Percentiles rank a stretch among this genome's conserved stretches.
Conservation (phyloP, 2,329 filamentous ascomycete species). For the Lecanicillium sp. region DNA sequence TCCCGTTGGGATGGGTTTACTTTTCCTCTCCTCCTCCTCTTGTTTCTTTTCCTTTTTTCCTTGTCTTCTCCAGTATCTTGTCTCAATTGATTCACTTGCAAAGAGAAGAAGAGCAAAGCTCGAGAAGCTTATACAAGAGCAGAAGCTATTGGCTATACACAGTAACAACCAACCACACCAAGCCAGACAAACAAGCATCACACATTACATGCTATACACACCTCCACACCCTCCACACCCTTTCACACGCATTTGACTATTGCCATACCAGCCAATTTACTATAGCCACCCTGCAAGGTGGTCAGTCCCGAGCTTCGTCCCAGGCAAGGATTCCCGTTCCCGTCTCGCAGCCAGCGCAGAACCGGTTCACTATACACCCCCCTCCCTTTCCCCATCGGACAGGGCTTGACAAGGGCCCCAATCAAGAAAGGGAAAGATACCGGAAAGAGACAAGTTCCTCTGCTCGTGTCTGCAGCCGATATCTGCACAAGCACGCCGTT, state of each 20-base stretch:
- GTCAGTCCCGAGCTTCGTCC: constrained; percentile 1
- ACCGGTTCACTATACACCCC: too few species aligned
- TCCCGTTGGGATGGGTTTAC: constrained; percentile 1
- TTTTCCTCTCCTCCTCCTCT: not conserved
- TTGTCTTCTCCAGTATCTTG: not conserved
- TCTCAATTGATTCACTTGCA: constrained; percentile 9
- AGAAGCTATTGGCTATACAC: not conserved
- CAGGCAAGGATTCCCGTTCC: constrained; percentile 10
- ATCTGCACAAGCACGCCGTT: too few species aligned
- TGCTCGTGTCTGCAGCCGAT: too few species aligned
- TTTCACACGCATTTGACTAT: constrained; percentile 5
- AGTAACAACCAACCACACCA: not conserved
- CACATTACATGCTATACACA: not conserved
- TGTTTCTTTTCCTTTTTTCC: constrained; percentile 1
- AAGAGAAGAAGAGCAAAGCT: not conserved
- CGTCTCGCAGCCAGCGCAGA: constrained; percentile 9
- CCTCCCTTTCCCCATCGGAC: not conserved
- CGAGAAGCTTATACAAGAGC: too few species aligned
- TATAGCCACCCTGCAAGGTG: constrained; percentile 14
- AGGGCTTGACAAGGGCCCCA: too few species aligned
- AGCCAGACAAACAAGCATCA: constrained; percentile 1
- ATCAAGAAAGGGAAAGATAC: too few species aligned
- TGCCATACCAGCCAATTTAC: constrained; percentile 12
- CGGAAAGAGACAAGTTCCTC: too few species aligned
- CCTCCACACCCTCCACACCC: constrained; percentile 10